Conservation (phyloP, 192 early-diverging fungal species). For the Paraglomus brasilianum region DNA sequence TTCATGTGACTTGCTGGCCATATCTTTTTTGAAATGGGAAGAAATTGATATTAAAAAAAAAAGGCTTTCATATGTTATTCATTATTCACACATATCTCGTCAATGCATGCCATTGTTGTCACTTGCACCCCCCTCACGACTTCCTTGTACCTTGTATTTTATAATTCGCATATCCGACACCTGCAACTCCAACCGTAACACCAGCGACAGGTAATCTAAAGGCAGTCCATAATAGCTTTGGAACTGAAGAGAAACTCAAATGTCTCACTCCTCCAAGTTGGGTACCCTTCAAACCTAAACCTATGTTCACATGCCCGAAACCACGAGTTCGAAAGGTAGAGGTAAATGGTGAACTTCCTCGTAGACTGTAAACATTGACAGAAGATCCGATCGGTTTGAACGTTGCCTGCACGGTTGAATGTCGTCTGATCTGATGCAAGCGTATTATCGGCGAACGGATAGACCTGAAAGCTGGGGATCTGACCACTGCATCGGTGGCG, state of each 20-base stretch:
- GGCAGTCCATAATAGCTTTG: constrained; percentile 45
- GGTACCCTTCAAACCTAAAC: too few relatives aligned
- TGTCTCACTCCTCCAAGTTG: not conserved
- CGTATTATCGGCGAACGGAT: too few relatives aligned
- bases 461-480: too few relatives aligned
- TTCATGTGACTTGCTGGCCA: constrained; percentile 31
- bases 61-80: too few relatives aligned
- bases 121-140: not conserved
- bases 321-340: too few relatives aligned
- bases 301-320: too few relatives aligned
- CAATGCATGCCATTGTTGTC: not conserved
- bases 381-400: too few relatives aligned
- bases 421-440: too few relatives aligned
- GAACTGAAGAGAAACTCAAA: constrained; percentile 33
- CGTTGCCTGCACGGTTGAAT: too few relatives aligned
- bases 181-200: constrained; percentile 57
- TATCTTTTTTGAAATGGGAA: not conserved
- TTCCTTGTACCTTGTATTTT: constrained; percentile 53
- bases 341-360: too few relatives aligned
- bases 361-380: too few relatives aligned
- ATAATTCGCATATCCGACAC: constrained; percentile 59
- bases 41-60: not conserved
- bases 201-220: constrained; percentile 59
- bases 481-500: too few relatives aligned
- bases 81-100: constrained; percentile 34